These are phyloP conservation scores for Tetragonia tetragonoides DNA, from an alignment of 148 eudicot species.

Conservation along the genomic window DNA sequence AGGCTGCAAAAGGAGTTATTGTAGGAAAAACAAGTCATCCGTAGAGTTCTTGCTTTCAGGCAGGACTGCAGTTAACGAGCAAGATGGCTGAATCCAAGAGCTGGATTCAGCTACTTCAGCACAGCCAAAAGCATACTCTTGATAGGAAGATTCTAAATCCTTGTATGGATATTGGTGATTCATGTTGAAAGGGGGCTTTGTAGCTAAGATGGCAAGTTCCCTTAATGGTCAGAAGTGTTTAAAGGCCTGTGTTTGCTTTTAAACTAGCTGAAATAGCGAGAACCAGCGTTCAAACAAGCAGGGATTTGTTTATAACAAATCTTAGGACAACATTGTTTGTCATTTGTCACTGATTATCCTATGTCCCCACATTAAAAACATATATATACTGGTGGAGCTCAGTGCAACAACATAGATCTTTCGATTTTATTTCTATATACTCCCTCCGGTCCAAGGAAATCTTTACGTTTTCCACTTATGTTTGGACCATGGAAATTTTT, in stretches of 20 bases:
- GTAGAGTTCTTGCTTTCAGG: background rate
- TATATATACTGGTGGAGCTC: background rate
- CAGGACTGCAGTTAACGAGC: background rate
- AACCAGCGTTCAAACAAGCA: background rate
- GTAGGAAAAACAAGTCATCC: background rate
- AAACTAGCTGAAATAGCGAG: background rate
- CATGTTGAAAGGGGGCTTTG: background rate
- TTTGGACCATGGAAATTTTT: no score
- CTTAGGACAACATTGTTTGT: background rate
- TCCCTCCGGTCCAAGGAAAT: no score
- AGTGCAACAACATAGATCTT: background rate
- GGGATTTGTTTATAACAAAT: background rate
- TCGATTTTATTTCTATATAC: background rate
- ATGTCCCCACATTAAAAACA: background rate
- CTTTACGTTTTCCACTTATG: no score
- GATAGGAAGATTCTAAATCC: background rate
- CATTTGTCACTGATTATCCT: background rate
- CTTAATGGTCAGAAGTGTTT: background rate
- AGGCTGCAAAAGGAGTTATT: constrained; percentile 8
- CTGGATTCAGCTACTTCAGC: background rate
- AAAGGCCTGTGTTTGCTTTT: background rate
- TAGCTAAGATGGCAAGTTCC: background rate
- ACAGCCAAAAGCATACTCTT: constrained; percentile 1
- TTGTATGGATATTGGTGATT: background rate
- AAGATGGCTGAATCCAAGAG: constrained; percentile 4